Evolutionary conservation across 108 stramenopile genomes (phyloP).

Genomic region (Cyclotella cryptica): DNA sequence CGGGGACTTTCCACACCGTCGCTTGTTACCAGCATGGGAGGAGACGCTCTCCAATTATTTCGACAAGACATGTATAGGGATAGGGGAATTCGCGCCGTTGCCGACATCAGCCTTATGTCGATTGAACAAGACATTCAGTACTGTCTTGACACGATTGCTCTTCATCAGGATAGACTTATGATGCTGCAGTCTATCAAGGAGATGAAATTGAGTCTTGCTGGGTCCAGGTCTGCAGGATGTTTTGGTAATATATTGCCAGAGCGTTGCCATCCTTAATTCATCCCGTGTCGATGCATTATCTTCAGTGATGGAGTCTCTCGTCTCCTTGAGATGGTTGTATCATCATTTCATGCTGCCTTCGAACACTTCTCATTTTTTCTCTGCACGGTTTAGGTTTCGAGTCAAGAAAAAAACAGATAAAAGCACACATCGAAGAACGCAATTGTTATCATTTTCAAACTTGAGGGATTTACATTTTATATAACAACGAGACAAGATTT

Average conservation of each 20-base stretch:
- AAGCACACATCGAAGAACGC: too few species aligned
- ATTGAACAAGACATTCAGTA: slow-evolving; percentile 16
- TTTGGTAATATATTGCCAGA: background rate
- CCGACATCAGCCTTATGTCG: background rate
- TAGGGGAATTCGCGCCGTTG: background rate
- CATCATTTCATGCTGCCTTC: too few species aligned
- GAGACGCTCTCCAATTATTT: background rate
- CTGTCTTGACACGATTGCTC: background rate
- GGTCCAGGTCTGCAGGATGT: background rate
- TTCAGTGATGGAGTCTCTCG: too few species aligned
- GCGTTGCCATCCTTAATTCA: too few species aligned
- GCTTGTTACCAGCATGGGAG: background rate
- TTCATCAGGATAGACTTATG: slow-evolving; percentile 10
- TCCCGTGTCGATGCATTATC: too few species aligned
- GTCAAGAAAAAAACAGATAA: too few species aligned
- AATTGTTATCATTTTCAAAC: too few species aligned
- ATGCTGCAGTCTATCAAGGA: slow-evolving; percentile 1
- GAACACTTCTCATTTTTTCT: too few species aligned
- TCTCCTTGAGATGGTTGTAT: too few species aligned
- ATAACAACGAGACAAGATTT: background rate
- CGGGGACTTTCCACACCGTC: too few species aligned
- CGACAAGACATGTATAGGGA: background rate
- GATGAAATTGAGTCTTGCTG: slow-evolving; percentile 3
- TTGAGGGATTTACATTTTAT: too few species aligned
- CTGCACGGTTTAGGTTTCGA: too few species aligned